Percentiles rank a stretch among this genome's conserved stretches.
phyloP scores from a whole-genome alignment of 2,329 filamentous ascomycete species.

The Monilinia vaccinii-corymbosi region DNA sequence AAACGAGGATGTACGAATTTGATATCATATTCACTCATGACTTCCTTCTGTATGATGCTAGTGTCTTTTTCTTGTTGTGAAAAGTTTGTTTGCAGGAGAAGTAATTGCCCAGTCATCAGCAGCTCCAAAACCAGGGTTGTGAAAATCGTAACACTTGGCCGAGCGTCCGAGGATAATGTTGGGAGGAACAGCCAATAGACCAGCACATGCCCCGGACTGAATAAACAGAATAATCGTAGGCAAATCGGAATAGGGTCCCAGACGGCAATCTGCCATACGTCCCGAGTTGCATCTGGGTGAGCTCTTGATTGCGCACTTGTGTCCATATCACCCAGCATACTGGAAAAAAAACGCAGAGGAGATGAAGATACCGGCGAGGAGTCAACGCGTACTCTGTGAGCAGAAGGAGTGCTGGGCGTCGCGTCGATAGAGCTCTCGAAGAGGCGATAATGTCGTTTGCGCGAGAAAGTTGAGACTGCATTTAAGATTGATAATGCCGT shows the following conservation, averaged over 20 bases:
- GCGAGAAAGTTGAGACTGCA: slow-evolving; percentile 70
- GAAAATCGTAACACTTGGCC: slow-evolving; percentile 77
- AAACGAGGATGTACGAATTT: slow-evolving; percentile 90
- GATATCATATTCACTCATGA: slow-evolving; percentile 88
- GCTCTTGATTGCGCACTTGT: slow-evolving; percentile 73
- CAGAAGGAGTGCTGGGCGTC: slow-evolving; percentile 70
- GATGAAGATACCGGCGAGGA: slow-evolving; percentile 71
- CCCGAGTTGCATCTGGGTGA: slow-evolving; percentile 69
- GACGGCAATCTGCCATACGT: slow-evolving; percentile 90
- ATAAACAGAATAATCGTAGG: slow-evolving; percentile 75
- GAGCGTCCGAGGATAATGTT: slow-evolving; percentile 61
- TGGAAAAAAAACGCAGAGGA: slow-evolving; percentile 65
- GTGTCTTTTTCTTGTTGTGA: slow-evolving; percentile 79
- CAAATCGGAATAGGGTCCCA: slow-evolving; percentile 90
- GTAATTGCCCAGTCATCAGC: slow-evolving; percentile 69
- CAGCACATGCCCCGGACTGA: slow-evolving; percentile 88
- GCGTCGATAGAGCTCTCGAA: slow-evolving; percentile 81
- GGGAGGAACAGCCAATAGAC: slow-evolving; percentile 86
- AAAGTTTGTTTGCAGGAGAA: slow-evolving; percentile 64
- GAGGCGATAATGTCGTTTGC: slow-evolving; percentile 78
- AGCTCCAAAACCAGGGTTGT: slow-evolving; percentile 69
- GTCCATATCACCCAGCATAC: slow-evolving; percentile 55
- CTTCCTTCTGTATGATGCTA: slow-evolving; percentile 78
- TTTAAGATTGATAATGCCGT: slow-evolving; percentile 61
- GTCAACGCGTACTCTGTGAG: slow-evolving; percentile 78